Percentiles rank a stretch among this genome's conserved stretches.
phyloP scores from a whole-genome alignment of 345 rosid genomes.

The Salix exigua region DNA sequence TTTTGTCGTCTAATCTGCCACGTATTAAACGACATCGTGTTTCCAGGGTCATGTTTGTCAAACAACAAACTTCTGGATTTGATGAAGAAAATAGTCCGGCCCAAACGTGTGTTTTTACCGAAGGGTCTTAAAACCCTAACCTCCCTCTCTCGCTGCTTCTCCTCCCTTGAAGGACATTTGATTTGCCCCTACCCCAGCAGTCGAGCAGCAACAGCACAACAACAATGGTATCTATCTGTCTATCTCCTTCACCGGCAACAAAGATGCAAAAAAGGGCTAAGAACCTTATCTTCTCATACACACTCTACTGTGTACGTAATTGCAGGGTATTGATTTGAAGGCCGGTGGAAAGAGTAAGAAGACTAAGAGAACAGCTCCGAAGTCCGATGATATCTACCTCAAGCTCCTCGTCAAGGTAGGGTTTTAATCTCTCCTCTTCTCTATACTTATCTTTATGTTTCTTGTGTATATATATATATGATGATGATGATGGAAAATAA shows the following conservation, averaged over 20 bases:
- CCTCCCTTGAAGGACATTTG: neutral
- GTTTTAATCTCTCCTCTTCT: neutral
- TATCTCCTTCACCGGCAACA: neutral
- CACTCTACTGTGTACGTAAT: neutral
- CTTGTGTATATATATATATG: neutral
- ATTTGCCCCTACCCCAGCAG: neutral
- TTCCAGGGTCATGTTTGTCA: neutral
- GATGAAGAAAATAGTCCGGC: neutral
- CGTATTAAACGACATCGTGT: neutral
- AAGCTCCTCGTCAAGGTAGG: slow-evolving; percentile 89
- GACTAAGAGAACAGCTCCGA: slow-evolving; percentile 83
- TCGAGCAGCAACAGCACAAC: neutral
- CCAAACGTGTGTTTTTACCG: neutral
- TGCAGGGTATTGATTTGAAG: slow-evolving; percentile 88
- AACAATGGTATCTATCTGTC: slow-evolving; percentile 2
- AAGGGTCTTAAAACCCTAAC: slow-evolving; percentile 19
- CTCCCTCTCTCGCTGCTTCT: neutral
- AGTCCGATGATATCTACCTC: slow-evolving; percentile 91
- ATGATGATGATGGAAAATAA: neutral
- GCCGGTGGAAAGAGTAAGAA: slow-evolving; percentile 99
- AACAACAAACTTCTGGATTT: neutral
- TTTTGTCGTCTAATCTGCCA: neutral
- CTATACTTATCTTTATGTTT: neutral
- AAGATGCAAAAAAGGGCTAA: neutral
- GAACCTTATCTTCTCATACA: neutral